Evolutionary conservation across 164 flowering plant genomes (phyloP).

Genomic region (Magnolia sinica): DNA sequence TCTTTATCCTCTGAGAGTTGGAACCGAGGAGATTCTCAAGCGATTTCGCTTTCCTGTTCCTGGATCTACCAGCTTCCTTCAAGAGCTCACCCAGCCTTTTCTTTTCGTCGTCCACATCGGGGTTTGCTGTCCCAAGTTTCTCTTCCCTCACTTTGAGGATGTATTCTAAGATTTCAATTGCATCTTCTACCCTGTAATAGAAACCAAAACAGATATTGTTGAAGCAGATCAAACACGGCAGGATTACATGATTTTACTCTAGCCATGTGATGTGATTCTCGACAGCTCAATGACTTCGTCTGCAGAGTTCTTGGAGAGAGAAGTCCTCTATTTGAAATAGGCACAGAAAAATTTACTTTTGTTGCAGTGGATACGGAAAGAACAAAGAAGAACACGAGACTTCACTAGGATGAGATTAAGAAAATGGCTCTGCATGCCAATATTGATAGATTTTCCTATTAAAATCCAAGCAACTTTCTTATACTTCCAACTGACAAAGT

Average conservation of each 20-base stretch:
- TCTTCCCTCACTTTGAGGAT: conserved; percentile 91
- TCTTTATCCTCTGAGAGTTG: conserved; percentile 76
- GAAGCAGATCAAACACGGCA: not conserved
- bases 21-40: conserved; percentile 86
- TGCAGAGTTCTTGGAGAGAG: not conserved
- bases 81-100: conserved; percentile 82
- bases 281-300: not conserved
- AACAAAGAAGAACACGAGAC: too few species aligned
- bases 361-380: not conserved
- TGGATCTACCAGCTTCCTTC: conserved; percentile 85
- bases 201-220: too few species aligned
- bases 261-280: not conserved
- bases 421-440: too few species aligned
- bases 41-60: conserved; percentile 86
- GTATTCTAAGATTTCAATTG: conserved; percentile 85
- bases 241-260: not conserved
- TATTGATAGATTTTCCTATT: too few species aligned
- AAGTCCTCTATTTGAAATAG: not conserved
- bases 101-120: conserved; percentile 94
- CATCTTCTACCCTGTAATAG: conserved; percentile 78
- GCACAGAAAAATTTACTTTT: not conserved
- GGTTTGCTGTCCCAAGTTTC: conserved; percentile 94
- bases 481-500: too few species aligned
- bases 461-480: too few species aligned
- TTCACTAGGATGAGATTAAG: too few species aligned